Conservation (phyloP, 1,284 basidiomycete species). For the Austroboletus niveus region DNA sequence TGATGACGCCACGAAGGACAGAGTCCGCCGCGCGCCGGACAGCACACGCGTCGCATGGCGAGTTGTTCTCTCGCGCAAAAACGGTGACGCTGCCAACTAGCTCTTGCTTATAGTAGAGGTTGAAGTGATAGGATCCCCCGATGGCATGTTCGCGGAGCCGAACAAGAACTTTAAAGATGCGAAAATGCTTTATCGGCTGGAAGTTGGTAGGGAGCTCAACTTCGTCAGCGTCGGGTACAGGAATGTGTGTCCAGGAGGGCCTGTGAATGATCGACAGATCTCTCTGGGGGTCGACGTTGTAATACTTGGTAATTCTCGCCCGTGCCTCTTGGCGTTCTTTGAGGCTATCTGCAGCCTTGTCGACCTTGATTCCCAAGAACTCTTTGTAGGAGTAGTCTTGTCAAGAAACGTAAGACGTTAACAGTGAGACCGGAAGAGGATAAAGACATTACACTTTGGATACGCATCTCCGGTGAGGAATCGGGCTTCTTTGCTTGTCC, state of each 20-base stretch:
- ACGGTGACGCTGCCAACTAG: constrained; percentile 21
- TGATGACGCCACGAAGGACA: constrained; percentile 22
- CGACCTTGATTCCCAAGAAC: constrained; percentile 25
- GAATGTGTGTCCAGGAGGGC: constrained; percentile 17
- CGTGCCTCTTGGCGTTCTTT: constrained; percentile 21
- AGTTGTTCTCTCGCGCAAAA: constrained; percentile 21
- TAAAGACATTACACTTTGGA: constrained; percentile 17
- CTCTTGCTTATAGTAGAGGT: constrained; percentile 16
- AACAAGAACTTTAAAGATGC: constrained; percentile 24
- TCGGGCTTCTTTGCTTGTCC: constrained; percentile 23
- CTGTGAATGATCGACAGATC: background rate
- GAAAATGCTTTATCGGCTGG: constrained; percentile 17
- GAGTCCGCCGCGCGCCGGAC: constrained; percentile 14
- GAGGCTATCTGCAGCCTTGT: constrained; percentile 7
- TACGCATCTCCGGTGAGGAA: constrained; percentile 14
- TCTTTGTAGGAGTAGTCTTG: constrained; percentile 27
- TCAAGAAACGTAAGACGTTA: background rate
- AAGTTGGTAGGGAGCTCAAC: constrained; percentile 14
- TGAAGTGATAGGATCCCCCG: constrained; percentile 19
- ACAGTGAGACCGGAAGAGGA: background rate
- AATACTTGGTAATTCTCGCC: constrained; percentile 18
- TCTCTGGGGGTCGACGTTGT: constrained; percentile 17
- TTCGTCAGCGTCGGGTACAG: constrained; percentile 9
- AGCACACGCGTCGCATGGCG: constrained; percentile 24
- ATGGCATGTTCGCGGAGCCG: constrained; percentile 24